phyloP scores from a whole-genome alignment of 2,329 filamentous ascomycete genomes.

The Dactylonectria macrodidyma region DNA sequence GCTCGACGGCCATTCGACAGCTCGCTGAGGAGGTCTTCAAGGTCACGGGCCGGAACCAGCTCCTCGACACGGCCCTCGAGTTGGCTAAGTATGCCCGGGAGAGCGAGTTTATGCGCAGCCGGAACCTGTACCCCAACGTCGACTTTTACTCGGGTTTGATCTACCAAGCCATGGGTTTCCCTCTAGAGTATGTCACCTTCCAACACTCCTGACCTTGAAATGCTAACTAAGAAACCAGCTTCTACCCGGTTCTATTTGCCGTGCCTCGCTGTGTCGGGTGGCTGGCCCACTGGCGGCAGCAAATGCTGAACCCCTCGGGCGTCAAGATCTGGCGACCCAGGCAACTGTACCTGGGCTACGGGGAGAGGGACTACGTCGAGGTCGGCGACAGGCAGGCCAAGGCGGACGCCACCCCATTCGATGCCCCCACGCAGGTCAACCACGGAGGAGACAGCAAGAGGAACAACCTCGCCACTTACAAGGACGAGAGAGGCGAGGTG shows the following conservation, averaged over 20 bases:
- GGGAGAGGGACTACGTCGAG: constrained; percentile 61
- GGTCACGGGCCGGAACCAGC: constrained; percentile 65
- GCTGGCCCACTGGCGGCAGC: constrained; percentile 67
- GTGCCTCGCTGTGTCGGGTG: constrained; percentile 66
- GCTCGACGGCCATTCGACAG: constrained; percentile 63
- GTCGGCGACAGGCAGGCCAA: constrained; percentile 52
- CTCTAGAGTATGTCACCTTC: constrained; percentile 56
- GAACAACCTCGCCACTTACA: constrained; percentile 55
- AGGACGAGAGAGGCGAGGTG: constrained; percentile 18
- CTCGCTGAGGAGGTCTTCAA: constrained; percentile 66
- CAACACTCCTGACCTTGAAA: neutral
- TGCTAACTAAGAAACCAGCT: constrained; percentile 46
- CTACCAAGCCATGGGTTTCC: constrained; percentile 68
- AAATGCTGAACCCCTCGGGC: constrained; percentile 61
- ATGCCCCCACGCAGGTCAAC: constrained; percentile 53
- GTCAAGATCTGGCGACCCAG: constrained; percentile 67
- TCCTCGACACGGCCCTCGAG: constrained; percentile 63
- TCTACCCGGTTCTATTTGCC: constrained; percentile 67
- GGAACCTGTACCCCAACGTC: constrained; percentile 66
- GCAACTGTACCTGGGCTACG: constrained; percentile 63
- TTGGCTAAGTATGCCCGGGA: constrained; percentile 62
- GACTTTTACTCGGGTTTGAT: constrained; percentile 68
- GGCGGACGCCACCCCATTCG: constrained; percentile 50
- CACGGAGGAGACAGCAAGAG: constrained; percentile 61
- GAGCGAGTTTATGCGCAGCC: constrained; percentile 64